A percentile compares a stretch with the other conserved stretches of the same genome.
Conservation (phyloP, 2,329 filamentous ascomycete genomes). For the Talaromyces sp. region DNA sequence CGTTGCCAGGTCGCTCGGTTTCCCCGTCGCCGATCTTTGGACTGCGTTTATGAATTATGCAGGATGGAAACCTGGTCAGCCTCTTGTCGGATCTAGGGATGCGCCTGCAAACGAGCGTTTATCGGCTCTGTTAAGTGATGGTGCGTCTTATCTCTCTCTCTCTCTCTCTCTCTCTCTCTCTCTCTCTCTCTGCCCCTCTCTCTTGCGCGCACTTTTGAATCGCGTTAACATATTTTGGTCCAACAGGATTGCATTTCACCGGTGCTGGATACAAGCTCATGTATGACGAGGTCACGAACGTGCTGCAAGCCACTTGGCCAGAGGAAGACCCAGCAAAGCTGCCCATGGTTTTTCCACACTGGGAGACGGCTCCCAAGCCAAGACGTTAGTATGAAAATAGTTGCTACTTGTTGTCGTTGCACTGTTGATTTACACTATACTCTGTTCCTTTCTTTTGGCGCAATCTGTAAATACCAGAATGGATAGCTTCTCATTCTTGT, state of each 20-base stretch:
- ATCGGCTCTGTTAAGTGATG: conserved; percentile 49
- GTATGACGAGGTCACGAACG: conserved; percentile 47
- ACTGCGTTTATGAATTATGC: conserved; percentile 64
- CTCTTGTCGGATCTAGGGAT: conserved; percentile 52
- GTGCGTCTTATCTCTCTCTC: conserved; percentile 31
- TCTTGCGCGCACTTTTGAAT: no score
- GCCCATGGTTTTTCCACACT: conserved; percentile 49
- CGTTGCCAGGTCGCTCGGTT: conserved; percentile 48
- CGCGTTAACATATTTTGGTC: conserved; percentile 12
- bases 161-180: neutral
- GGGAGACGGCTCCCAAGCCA: conserved; percentile 41
- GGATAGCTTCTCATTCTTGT: neutral
- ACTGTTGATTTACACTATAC: neutral
- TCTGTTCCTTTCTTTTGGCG: neutral
- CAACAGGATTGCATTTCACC: conserved; percentile 53
- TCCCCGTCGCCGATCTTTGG: conserved; percentile 75
- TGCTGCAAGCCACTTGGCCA: conserved; percentile 48
- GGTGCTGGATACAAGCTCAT: conserved; percentile 52
- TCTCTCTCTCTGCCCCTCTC: neutral
- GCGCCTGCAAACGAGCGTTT: conserved; percentile 53
- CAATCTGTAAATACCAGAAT: neutral
- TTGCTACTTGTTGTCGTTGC: neutral
- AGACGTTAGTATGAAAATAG: neutral
- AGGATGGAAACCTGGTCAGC: conserved; percentile 47
- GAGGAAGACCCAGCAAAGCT: conserved; percentile 50